phyloP scores from a whole-genome alignment of 1,284 basidiomycete genomes.

The Tetrapyrgos nigripes region DNA sequence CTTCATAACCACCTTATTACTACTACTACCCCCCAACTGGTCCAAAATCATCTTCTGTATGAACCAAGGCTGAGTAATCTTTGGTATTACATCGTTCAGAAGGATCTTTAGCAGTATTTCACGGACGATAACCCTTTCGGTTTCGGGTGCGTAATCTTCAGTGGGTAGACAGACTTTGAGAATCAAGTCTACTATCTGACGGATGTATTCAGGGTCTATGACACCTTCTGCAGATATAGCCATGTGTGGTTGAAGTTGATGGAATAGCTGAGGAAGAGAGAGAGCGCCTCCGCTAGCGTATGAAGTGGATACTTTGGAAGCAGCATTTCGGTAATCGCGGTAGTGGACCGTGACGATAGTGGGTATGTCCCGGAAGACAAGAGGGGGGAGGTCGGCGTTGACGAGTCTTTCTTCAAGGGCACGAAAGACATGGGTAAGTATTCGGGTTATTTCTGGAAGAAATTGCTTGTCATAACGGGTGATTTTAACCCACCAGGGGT shows the following conservation, averaged over 20 bases:
- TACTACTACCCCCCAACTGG: too few relatives aligned
- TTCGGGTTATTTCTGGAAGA: constrained; percentile 69
- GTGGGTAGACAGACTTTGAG: constrained; percentile 70
- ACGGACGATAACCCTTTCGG: constrained; percentile 76
- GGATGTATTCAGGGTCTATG: constrained; percentile 78
- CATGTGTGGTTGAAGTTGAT: constrained; percentile 80
- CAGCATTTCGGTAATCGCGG: constrained; percentile 73
- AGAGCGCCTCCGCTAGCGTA: constrained; percentile 71
- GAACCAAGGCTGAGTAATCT: constrained; percentile 83
- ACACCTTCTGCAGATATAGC: constrained; percentile 68
- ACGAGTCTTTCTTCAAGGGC: constrained; percentile 64
- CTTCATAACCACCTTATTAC: constrained; percentile 40
- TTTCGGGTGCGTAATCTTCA: constrained; percentile 72
- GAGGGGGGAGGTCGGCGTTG: constrained; percentile 58
- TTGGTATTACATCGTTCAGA: constrained; percentile 67
- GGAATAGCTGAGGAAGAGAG: constrained; percentile 70
- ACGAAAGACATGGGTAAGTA: constrained; percentile 65
- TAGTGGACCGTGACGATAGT: constrained; percentile 73
- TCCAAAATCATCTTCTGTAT: constrained; percentile 71
- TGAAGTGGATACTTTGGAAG: constrained; percentile 63
- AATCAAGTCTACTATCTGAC: constrained; percentile 75
- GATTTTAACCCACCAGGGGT: constrained; percentile 84
- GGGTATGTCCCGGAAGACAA: constrained; percentile 68
- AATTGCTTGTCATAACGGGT: constrained; percentile 84
- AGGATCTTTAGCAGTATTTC: constrained; percentile 80